Evolutionary conservation across 202 grass and related monocot species (phyloP), one percentile per base, ranked within the genome.

Genomic region (Bolboschoenoplectus hybrid): DNA sequence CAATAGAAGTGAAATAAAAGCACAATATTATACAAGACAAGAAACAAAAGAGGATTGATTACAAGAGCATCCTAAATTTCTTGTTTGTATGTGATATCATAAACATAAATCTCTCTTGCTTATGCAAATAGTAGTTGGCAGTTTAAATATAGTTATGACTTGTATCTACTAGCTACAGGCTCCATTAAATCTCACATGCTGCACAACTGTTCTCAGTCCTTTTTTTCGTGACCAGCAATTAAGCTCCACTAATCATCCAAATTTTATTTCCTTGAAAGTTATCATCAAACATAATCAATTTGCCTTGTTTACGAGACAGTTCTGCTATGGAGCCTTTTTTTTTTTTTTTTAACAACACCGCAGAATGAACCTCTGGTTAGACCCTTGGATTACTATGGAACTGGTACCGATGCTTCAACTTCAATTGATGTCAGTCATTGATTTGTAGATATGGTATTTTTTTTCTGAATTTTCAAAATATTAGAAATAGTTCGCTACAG

Each of bases 301-400:
- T 67, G 35, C 36, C 38, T 39, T 67, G 65, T 67, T 67, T 90
- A 16, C 86, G 81, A 57, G 74, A 63, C 26, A 32, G 9, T 63
- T 63, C 32, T 13, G n/a, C 1, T 63, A 63, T 13, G 19, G 10
- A 4, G 19, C 17, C 5, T 62, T 62, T 20, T 62, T 0, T 1
- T 62, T 0, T 1, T 26, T 26, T 26, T 26, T 26, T 26, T 26
- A 26, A 26, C 5, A 7, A 62, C 58, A 20, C n/a, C 8, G 8
- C 2, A 4, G 61, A 64, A 64, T 35, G 8, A 65, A 10, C 5
- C 26, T 35, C 2, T 3, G 0, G 7, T 11, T 32, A 32, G 60
- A 16, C 57, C 14, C 3, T 61, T 44, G 2, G 5, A 44, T 44
- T 44, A 44, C 43, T 3, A 44, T 2, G 11, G 65, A 67, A 38